Evolutionary conservation across 2,329 filamentous ascomycete species (phyloP), one percentile per base, ranked within the genome.

Genomic region (Stachybotrys echinatus): DNA sequence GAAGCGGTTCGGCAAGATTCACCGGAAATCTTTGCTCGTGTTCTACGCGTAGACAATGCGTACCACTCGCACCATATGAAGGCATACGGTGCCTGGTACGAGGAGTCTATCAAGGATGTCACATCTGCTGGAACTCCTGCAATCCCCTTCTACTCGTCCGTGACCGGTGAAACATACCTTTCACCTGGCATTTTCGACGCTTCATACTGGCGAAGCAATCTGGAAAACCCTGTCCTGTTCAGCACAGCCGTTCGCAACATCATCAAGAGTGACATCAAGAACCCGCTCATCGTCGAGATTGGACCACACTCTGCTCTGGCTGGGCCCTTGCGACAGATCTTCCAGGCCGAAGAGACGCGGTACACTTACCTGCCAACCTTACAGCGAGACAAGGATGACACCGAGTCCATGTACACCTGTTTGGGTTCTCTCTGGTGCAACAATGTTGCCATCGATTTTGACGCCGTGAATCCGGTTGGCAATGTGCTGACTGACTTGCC

Each of bases 61-160:
- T 61, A 65, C 43, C 65, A 67, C 44, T 67, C 65, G 10, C 55
- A 58, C 21, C 64, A 67, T 38, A 65, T 67, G 63, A 27, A 31
- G 23, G 12, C n/a, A 31, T 19, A 27, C n/a, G 43, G 55, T 22
- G 46, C 50, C 6, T 55, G 59, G 12, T 55, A 56, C 40, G 19
- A 43, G 3, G 47, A 47, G 8, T 34, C 44, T 21, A 17, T 45
- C 37, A 45, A 23, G 23, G 27, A 40, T 20, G 23, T 46, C 34
- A 46, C 23, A 14, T 46, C 23, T 6, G 31, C 18, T 3, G 34
- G 46, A 20, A 20, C 21, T n/a, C 42, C 43, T 5, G 8, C n/a
- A n/a, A 39, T 45, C 3, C 42, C 48, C 12, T 45, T 50, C 18
- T 50, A 39, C 43, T 50, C 48, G n/a, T 50, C 48, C 6, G 48